Evolutionary conservation across 768 basidiomycete genomes (phyloP).

Genomic region (Boletus edulis): DNA sequence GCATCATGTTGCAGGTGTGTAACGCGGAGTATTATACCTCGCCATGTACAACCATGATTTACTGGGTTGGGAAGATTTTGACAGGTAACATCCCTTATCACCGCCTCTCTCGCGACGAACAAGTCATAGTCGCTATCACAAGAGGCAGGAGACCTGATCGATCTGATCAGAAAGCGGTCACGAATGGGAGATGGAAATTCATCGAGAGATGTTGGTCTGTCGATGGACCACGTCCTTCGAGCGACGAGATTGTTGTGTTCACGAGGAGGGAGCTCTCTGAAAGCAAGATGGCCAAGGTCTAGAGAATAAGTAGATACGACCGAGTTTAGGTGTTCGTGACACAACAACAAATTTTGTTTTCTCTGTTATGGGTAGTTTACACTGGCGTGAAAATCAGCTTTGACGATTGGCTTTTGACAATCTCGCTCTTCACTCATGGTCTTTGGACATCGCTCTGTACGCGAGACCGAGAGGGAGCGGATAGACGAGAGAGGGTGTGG

Average conservation of each 20-base stretch:
- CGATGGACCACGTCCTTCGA: not conserved
- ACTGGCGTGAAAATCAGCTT: too few species aligned
- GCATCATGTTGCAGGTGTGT: slow-evolving; percentile 12
- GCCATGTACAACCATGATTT: not conserved
- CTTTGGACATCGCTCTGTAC: too few species aligned
- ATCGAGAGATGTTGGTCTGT: not conserved
- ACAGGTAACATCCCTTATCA: slow-evolving; percentile 4
- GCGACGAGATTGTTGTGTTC: not conserved
- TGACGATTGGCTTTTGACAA: too few species aligned
- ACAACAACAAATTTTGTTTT: too few species aligned
- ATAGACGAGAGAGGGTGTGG: too few species aligned
- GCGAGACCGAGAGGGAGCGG: too few species aligned
- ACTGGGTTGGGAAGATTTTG: not conserved
- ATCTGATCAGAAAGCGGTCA: not conserved
- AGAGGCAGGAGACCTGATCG: not conserved
- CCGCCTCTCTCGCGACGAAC: not conserved
- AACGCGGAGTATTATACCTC: not conserved
- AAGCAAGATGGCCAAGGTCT: not conserved
- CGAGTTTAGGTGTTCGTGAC: too few species aligned
- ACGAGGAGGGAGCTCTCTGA: not conserved
- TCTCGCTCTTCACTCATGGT: too few species aligned
- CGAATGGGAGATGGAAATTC: not conserved
- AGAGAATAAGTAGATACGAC: too few species aligned
- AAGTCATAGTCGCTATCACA: not conserved
- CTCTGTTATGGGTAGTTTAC: too few species aligned